phyloP scores from a whole-genome alignment of 441 rosid genomes.

The Metrosideros polymorpha region DNA sequence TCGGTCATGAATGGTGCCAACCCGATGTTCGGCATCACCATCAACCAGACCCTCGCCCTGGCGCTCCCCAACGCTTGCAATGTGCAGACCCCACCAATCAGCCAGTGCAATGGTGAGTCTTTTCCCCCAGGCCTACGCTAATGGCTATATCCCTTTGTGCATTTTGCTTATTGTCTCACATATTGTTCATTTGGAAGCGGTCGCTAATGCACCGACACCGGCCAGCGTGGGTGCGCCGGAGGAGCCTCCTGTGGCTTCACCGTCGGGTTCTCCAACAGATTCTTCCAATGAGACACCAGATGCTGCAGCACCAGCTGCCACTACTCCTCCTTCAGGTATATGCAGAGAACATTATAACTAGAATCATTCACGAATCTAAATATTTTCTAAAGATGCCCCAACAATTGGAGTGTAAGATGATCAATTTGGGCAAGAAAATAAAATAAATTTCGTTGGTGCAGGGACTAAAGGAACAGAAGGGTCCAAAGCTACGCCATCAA shows the following conservation, averaged over 20 bases:
- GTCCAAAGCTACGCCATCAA: constrained; percentile 31
- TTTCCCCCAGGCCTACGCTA: not conserved
- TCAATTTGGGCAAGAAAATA: not conserved
- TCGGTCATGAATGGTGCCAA: constrained; percentile 27
- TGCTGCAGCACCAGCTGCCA: not conserved
- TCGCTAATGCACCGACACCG: not conserved
- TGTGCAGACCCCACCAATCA: constrained; percentile 30
- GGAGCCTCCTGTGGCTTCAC: not conserved
- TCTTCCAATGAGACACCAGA: not conserved
- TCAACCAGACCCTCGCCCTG: constrained; percentile 53
- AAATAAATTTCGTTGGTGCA: not conserved
- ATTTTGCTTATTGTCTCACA: not conserved
- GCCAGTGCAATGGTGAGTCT: constrained; percentile 34
- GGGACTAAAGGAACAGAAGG: constrained; percentile 10
- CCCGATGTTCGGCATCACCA: constrained; percentile 31
- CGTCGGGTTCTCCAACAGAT: not conserved
- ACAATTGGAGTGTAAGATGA: not conserved
- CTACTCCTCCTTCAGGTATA: not conserved
- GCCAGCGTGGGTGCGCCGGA: not conserved
- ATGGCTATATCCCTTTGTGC: not conserved
- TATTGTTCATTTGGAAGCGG: not conserved
- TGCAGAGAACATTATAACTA: not conserved
- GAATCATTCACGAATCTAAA: not conserved
- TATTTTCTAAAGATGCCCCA: not conserved
- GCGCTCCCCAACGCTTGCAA: constrained; percentile 40